These are phyloP conservation scores for Bacidia gigantensis DNA, from an alignment of 495 filamentous ascomycete species.

Conservation along the genomic window DNA sequence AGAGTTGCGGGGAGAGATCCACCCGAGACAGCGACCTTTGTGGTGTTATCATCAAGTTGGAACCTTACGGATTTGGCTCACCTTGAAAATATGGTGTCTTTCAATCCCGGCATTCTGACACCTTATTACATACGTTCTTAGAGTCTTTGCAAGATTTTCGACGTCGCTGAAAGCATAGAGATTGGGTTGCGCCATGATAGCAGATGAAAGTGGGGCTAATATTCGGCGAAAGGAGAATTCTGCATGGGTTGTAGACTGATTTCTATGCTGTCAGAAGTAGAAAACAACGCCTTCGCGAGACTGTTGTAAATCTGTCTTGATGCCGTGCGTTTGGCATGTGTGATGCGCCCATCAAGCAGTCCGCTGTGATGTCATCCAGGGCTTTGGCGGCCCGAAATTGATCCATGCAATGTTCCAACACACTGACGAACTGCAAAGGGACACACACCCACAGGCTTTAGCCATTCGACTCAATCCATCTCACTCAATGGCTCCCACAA, in stretches of 20 bases:
- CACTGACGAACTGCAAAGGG: neutral
- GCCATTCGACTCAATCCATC: neutral
- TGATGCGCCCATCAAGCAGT: too few relatives aligned
- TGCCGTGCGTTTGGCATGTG: too few relatives aligned
- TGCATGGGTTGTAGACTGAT: too few relatives aligned
- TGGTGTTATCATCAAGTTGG: too few relatives aligned
- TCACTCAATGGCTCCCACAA: neutral
- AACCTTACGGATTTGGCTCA: too few relatives aligned
- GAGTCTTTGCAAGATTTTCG: constrained; percentile 53
- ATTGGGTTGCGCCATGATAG: constrained; percentile 60
- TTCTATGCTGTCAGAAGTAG: too few relatives aligned
- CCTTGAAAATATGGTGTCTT: constrained; percentile 74
- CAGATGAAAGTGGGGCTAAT: too few relatives aligned
- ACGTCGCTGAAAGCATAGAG: constrained; percentile 66
- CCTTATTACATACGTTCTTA: constrained; percentile 68
- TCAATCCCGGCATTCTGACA: constrained; percentile 63
- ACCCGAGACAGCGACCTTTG: constrained; percentile 85
- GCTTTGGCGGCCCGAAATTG: neutral
- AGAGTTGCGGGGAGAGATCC: constrained; percentile 84
- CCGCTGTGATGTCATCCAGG: neutral
- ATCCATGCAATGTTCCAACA: neutral
- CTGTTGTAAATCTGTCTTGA: too few relatives aligned
- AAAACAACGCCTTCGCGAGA: too few relatives aligned
- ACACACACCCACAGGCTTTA: neutral
- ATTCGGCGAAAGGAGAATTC: too few relatives aligned